A percentile compares a stretch with the other conserved stretches of the same genome.
Evolutionary conservation across 495 filamentous ascomycete species (phyloP).

Genomic region (Umbilicaria muhlenbergii): DNA sequence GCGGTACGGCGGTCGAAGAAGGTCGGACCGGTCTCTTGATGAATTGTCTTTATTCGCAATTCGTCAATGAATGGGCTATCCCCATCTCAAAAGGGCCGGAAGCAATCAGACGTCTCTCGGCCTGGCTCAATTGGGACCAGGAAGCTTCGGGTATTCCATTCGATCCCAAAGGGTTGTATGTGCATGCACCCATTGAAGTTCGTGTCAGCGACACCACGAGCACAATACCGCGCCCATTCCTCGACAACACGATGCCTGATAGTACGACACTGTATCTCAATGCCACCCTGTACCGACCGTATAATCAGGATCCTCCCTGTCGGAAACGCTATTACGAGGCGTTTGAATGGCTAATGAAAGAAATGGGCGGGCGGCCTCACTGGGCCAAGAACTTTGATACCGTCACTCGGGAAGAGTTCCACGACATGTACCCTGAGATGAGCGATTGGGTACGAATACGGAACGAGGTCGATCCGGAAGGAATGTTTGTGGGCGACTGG

Average conservation of each 20-base stretch:
- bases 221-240: constrained; percentile 46
- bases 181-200: constrained; percentile 90
- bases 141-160: constrained; percentile 56
- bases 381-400: constrained; percentile 92
- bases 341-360: constrained; percentile 91
- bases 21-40: constrained; percentile 69
- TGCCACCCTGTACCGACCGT: constrained; percentile 87
- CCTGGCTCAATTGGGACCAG: constrained; percentile 62
- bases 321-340: constrained; percentile 72
- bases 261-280: constrained; percentile 87
- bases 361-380: constrained; percentile 78
- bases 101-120: constrained; percentile 63
- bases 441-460: constrained; percentile 50
- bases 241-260: constrained; percentile 53
- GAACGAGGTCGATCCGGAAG: constrained; percentile 65
- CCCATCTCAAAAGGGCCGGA: constrained; percentile 82
- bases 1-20: constrained; percentile 61
- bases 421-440: constrained; percentile 36
- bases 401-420: constrained; percentile 25
- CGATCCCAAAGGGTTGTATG: constrained; percentile 58
- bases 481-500: constrained; percentile 89
- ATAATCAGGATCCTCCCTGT: constrained; percentile 65
- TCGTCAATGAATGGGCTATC: constrained; percentile 95
- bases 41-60: constrained; percentile 94
- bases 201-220: constrained; percentile 63